Evolutionary conservation across 345 rosid species (phyloP).

Genomic region (Conringia planisiliqua): DNA sequence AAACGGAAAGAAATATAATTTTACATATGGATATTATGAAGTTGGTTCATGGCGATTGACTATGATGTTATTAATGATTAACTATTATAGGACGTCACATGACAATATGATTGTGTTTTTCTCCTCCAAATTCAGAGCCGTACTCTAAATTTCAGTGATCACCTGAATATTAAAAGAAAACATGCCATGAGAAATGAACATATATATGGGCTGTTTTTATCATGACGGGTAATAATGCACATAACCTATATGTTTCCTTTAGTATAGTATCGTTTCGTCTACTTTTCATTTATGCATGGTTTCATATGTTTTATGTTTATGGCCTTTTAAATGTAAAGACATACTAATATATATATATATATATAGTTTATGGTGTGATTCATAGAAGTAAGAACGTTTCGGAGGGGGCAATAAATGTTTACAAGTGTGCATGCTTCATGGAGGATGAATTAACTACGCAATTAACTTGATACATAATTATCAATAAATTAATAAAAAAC

Average conservation of each 20-base stretch:
- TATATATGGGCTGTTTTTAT: background rate
- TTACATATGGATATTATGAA: background rate
- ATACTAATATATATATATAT: too few species aligned
- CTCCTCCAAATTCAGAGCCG: background rate
- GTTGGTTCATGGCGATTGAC: background rate
- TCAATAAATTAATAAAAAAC: background rate
- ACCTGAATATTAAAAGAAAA: too few species aligned
- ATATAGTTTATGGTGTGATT: too few species aligned
- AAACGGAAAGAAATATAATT: background rate
- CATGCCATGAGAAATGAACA: background rate
- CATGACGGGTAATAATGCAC: background rate
- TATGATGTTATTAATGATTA: too few species aligned
- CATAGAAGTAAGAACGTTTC: background rate
- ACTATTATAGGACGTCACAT: background rate
- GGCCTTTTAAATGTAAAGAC: too few species aligned
- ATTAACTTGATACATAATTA: background rate
- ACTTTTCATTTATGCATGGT: background rate
- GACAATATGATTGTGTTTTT: background rate
- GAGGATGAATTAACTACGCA: background rate
- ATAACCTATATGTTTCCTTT: background rate
- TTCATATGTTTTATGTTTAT: background rate
- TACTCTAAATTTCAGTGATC: background rate
- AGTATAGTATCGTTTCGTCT: background rate
- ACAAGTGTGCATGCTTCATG: background rate
- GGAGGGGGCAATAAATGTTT: background rate